phyloP scores from a whole-genome alignment of 1,139 yeast species.

The Diutina siamensis region DNA sequence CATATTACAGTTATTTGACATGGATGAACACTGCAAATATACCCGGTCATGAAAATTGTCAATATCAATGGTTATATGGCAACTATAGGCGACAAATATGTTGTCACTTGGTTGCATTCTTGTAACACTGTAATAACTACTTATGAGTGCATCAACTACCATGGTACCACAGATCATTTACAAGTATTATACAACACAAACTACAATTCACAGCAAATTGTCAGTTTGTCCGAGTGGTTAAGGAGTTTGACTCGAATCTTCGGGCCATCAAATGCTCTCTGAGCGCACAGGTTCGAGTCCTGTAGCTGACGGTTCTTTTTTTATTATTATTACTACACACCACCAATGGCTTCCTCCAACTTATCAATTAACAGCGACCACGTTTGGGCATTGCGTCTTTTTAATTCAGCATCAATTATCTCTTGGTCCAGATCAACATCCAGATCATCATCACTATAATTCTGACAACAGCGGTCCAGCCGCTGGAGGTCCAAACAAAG shows the following conservation, averaged over 20 bases:
- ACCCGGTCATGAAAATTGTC: no score
- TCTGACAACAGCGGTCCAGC: not conserved
- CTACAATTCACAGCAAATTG: no score
- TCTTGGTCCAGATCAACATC: conserved; percentile 4
- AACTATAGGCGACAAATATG: no score
- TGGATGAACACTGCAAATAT: no score
- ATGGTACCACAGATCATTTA: no score
- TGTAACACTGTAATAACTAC: no score
- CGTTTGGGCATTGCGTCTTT: not conserved
- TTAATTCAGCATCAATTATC: not conserved
- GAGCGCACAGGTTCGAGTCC: conserved; percentile 6
- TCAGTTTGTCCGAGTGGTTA: conserved; percentile 6
- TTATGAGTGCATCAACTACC: no score
- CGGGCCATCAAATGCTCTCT: conserved; percentile 4
- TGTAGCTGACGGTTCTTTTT: conserved; percentile 4
- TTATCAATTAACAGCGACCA: not conserved
- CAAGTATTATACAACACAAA: no score
- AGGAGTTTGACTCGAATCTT: conserved; percentile 5
- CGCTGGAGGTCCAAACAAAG: not conserved
- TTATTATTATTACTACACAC: not conserved
- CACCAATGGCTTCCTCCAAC: not conserved
- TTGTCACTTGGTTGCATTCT: no score
- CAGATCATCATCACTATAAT: not conserved
- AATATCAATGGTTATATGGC: no score
- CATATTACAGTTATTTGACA: no score